Percentiles rank a stretch among this genome's conserved stretches.
phyloP scores from a whole-genome alignment of 129 eudicot genomes.

The Flaveria sonorensis region DNA sequence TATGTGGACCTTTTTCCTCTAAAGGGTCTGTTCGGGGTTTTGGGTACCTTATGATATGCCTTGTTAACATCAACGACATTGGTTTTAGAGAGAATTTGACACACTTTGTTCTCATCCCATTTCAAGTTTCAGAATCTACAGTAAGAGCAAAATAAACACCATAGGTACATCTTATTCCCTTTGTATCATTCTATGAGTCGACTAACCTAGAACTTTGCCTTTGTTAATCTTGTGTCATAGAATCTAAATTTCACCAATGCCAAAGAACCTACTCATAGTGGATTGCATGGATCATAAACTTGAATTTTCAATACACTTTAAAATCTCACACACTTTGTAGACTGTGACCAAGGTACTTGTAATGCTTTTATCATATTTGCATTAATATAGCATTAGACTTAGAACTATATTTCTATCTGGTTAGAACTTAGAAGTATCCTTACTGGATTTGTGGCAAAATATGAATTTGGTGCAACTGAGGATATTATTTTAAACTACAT shows the following conservation, averaged over 20 bases:
- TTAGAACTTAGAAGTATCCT: background rate
- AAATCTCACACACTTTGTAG: background rate
- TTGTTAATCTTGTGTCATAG: background rate
- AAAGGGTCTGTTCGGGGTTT: background rate
- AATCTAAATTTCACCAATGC: background rate
- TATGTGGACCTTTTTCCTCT: background rate
- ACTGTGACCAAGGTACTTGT: background rate
- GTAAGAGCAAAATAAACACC: background rate
- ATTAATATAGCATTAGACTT: background rate
- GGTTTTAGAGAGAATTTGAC: background rate
- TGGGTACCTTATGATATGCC: background rate
- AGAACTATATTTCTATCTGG: background rate
- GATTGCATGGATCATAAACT: slow-evolving; percentile 10
- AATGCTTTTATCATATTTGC: background rate
- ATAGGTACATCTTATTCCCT: background rate
- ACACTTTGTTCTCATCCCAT: background rate
- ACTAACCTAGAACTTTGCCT: background rate
- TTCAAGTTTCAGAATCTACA: background rate
- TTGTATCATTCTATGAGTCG: slow-evolving; percentile 10
- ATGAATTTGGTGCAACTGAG: background rate
- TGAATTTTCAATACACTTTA: background rate
- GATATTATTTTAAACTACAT: background rate
- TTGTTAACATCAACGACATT: background rate
- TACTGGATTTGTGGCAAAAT: background rate
- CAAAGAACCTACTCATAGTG: background rate